Percentiles rank a stretch among this genome's conserved stretches.
Conservation (phyloP, 257 asterid species). For the Solanum ossicruentum region DNA sequence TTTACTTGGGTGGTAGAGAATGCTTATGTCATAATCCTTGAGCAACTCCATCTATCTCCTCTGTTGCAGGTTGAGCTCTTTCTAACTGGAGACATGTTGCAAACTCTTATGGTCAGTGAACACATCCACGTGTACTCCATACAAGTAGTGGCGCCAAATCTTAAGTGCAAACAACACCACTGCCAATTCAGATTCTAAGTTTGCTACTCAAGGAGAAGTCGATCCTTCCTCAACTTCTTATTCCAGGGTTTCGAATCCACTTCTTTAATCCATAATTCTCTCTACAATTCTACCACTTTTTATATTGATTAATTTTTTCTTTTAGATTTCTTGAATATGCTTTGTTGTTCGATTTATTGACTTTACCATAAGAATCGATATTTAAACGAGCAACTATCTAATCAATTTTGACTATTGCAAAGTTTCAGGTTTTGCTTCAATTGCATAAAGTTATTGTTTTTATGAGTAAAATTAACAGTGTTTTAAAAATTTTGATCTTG, state of each 20-base stretch:
- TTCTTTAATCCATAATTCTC: constrained; percentile 1
- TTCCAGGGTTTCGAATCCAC: background rate
- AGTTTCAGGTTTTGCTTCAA: background rate
- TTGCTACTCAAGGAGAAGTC: background rate
- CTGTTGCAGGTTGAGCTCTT: no score
- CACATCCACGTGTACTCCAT: no score
- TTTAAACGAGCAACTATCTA: background rate
- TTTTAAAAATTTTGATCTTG: background rate
- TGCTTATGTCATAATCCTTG: no score
- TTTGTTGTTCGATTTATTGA: background rate
- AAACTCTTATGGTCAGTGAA: no score
- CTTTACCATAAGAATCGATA: background rate
- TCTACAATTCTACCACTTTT: background rate
- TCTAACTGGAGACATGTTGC: no score
- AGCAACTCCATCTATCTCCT: no score
- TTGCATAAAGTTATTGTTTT: background rate
- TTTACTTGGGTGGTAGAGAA: no score
- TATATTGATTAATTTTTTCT: background rate
- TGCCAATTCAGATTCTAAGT: background rate
- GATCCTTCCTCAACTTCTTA: background rate
- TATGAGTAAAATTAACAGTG: background rate
- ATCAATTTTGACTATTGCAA: background rate
- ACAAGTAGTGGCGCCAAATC: no score
- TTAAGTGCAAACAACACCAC: no score
- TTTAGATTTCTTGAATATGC: background rate